Percentiles rank a stretch among this genome's conserved stretches.
Evolutionary conservation across 1,284 basidiomycete genomes (phyloP).

Genomic region (Ustanciosporium gigantosporum): DNA sequence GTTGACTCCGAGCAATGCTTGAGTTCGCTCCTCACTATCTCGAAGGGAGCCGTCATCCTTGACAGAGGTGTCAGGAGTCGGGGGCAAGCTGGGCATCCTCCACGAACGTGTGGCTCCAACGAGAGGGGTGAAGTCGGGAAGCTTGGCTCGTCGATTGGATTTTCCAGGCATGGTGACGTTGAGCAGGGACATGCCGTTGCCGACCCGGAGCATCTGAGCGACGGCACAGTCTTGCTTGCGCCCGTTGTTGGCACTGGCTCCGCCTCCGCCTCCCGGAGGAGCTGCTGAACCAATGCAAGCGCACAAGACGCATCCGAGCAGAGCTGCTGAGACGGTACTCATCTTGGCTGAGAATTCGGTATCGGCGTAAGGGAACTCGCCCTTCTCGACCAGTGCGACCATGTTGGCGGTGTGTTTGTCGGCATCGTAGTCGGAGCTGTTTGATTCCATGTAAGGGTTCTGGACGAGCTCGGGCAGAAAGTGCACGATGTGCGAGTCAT

Average conservation of each 20-base stretch:
- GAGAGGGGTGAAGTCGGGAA: conserved; percentile 52
- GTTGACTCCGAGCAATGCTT: neutral
- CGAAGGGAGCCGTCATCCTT: conserved; percentile 5
- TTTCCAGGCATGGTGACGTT: conserved; percentile 49
- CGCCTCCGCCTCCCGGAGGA: conserved; percentile 46
- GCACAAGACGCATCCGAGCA: conserved; percentile 53
- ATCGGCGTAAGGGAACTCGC: conserved; percentile 56
- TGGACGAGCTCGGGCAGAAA: conserved; percentile 73
- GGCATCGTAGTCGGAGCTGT: conserved; percentile 11
- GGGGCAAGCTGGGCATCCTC: conserved; percentile 34
- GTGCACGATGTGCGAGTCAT: conserved; percentile 86
- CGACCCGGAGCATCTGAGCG: conserved; percentile 57
- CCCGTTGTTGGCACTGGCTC: conserved; percentile 49
- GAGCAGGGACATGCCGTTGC: conserved; percentile 56
- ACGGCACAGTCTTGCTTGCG: conserved; percentile 59
- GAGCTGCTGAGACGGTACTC: conserved; percentile 47
- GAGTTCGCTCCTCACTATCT: neutral
- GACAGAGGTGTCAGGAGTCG: conserved; percentile 25
- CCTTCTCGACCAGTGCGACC: conserved; percentile 41
- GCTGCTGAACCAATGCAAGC: conserved; percentile 54
- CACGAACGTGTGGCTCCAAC: conserved; percentile 51
- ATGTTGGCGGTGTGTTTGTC: conserved; percentile 34
- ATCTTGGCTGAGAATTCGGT: conserved; percentile 53
- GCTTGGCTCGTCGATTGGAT: conserved; percentile 36
- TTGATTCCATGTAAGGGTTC: conserved; percentile 49